Base-by-base conservation (phyloP, 805 yeast species). In the Saturnispora galanensis region DNA sequence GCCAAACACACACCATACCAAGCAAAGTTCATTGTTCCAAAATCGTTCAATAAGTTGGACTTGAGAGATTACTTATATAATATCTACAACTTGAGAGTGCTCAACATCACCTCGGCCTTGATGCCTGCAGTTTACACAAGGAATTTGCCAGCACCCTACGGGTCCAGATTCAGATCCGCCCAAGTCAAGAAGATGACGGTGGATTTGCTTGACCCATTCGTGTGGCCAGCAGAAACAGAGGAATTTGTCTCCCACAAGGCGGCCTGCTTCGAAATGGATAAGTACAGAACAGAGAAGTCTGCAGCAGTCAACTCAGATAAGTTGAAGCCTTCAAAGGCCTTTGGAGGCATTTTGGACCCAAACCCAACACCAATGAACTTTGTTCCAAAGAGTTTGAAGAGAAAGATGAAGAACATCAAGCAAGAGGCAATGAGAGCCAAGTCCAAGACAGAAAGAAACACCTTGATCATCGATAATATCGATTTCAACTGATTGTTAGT, bases 1-100 rank as follows among this genome's bases (percentile, higher is more conserved):
- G 96, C 97, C n/a, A 85, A 85, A 58, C 95, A 86, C 65, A 84
- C 96, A 0, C 99, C 99, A 39, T 89, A 84, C 66, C 97, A 88
- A 65, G 97, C 97, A 41, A 88, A 87, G 62, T 93, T 93, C 65
- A 77, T 85, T 51, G 98, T 94, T 15, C 98, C 99, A 12, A 78
- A 84, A 58, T 77, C 85, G 45, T 89, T 93, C 73, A 93, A 93
- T 70, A 90, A 89, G 63, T 71, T 93, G 67, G 97, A 90, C 63
- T 71, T 93, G 50, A 77, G 98, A 63, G 99, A 93, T 66, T 93
- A 93, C 59, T 70, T 93, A 50, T 93, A 80, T 76, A 79, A 89
- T 56, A 70, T 93, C 4, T 93, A 93, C 58, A 96, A 96, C 2
- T 71, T 93, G 49, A 74, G 96, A 55, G 97, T 95, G 1, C 72